Evolutionary conservation across 2,329 filamentous ascomycete species (phyloP).

Genomic region (Aureobasidium subglaciale): DNA sequence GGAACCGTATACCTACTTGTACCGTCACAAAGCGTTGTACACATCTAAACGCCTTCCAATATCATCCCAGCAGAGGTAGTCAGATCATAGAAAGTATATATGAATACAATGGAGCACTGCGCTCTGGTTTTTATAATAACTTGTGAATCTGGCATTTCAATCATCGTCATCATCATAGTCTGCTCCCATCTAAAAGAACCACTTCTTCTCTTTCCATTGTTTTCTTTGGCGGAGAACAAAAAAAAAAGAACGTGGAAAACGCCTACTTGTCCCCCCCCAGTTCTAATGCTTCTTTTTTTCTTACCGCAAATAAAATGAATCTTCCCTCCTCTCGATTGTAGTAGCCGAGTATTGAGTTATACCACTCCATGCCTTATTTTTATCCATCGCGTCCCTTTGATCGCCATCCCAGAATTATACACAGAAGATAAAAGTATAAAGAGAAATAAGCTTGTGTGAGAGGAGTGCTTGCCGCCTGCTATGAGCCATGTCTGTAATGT

Average conservation of each 20-base stretch:
- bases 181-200: slow-evolving; percentile 4
- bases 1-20: too few relatives aligned
- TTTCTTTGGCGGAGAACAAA: neutral
- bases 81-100: too few relatives aligned
- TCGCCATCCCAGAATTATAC: slow-evolving; percentile 11
- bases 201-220: slow-evolving; percentile 4
- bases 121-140: neutral
- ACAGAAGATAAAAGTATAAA: slow-evolving; percentile 8
- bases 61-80: neutral
- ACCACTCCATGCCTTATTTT: slow-evolving; percentile 2
- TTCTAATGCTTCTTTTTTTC: slow-evolving; percentile 13
- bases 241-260: neutral
- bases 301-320: neutral
- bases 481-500: neutral
- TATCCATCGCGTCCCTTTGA: neutral
- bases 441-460: neutral
- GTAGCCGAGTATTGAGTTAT: neutral
- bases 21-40: too few relatives aligned
- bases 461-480: neutral
- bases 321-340: neutral
- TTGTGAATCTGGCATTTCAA: slow-evolving; percentile 12
- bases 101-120: too few relatives aligned
- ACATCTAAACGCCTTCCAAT: neutral
- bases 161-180: slow-evolving; percentile 10
- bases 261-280: neutral